Base-by-base conservation (phyloP, 1,284 basidiomycete genomes). In the Porodaedalea pini region DNA sequence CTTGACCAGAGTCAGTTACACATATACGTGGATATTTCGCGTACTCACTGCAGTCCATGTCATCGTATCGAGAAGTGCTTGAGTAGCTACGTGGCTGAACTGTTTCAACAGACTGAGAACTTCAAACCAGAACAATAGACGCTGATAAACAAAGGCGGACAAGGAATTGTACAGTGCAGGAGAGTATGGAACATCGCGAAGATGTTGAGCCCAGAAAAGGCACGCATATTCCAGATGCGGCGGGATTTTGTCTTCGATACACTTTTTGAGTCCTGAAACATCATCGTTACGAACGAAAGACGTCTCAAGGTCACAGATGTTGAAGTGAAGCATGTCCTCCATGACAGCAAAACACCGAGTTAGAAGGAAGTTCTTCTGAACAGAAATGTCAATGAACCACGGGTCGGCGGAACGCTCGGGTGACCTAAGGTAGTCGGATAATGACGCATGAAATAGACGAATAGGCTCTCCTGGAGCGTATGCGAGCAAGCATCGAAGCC, bases 61-160 rank as follows among this genome's bases (percentile, higher is more conserved):
- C 11, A 37, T 13, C 8, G 27, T 19, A 54, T 25, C 19, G 3
- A 34, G 7, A 23, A 60, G 36, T 2, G 49, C 45, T 8, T 32
- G 17, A 19, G 37, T 29, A 0, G 54, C 63, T 8, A 27, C n/a
- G 4, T 23, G 17, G 6, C 39, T 13, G 17, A 62, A 37, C 23
- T 29, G 47, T 17, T 60, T 50, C 13, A 58, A 48, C 6, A 70
- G 37, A 49, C 67, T 69, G 3, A 69, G 55, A 2, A 65, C 67
- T 56, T 70, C 69, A 19, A 70, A 48, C 69, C 69, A 70, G 56
- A 57, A 67, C 0, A 68, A 57, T 6, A 68, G 58, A 25, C 61
- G 51, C 2, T 43, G 32, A 17, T 61, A 41, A 4, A 67, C 19
- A 51, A 65, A 68, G 10, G 56, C 37, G 17, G n/a, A 25, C 1